Conservation (phyloP, 306 rosid species). For the Bauhinia variegata region DNA sequence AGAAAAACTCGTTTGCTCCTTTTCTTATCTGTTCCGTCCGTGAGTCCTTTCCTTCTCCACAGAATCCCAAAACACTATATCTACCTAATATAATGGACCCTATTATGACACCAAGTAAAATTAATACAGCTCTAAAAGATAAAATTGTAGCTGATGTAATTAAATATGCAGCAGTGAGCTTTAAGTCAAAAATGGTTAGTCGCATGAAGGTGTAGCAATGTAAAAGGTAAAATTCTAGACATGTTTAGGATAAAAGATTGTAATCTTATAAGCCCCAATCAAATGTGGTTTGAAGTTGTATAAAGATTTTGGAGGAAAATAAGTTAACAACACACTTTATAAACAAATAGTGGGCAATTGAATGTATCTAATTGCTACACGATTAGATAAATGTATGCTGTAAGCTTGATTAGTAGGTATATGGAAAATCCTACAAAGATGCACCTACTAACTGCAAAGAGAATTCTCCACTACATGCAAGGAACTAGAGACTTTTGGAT, state of each 20-base stretch:
- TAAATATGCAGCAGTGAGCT: too few relatives aligned
- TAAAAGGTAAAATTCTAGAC: not conserved
- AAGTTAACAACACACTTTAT: not conserved
- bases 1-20: too few relatives aligned
- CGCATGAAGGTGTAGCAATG: too few relatives aligned
- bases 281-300: not conserved
- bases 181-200: too few relatives aligned
- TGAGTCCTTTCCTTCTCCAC: too few relatives aligned
- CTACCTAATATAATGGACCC: too few relatives aligned
- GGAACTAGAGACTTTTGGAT: not conserved
- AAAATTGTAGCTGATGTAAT: too few relatives aligned
- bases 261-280: not conserved
- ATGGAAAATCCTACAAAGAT: not conserved
- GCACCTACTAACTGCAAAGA: conserved; percentile 1
- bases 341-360: conserved; percentile 11
- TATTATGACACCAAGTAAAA: too few relatives aligned
- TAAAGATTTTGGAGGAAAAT: not conserved
- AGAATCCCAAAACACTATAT: too few relatives aligned
- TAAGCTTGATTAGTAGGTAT: not conserved
- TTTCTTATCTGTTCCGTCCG: too few relatives aligned
- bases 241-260: conserved; percentile 4
- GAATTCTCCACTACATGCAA: conserved; percentile 1
- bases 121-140: too few relatives aligned
- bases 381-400: not conserved
- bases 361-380: conserved; percentile 10